Percentiles rank a stretch among this genome's conserved stretches.
Conservation (phyloP, 768 basidiomycete species). For the Amyloporia xantha region DNA sequence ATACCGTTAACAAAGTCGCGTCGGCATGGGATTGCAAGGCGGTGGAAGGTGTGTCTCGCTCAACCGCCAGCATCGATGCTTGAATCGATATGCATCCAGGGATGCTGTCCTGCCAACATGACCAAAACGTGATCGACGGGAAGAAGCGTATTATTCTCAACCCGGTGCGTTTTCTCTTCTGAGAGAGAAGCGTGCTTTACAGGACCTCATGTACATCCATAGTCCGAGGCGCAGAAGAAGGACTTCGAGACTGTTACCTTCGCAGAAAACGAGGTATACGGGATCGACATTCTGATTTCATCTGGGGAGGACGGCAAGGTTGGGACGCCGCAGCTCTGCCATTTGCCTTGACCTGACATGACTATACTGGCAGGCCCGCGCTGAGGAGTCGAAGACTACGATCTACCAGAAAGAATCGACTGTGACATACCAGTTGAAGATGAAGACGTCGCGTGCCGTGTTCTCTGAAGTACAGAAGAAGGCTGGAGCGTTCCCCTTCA, state of each 20-base stretch:
- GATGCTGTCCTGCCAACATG: slow-evolving; percentile 92
- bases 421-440: slow-evolving; percentile 92
- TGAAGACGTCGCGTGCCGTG: slow-evolving; percentile 94
- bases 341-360: neutral
- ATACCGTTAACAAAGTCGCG: slow-evolving; percentile 69
- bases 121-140: slow-evolving; percentile 91
- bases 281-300: slow-evolving; percentile 86
- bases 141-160: slow-evolving; percentile 94
- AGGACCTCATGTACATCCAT: too few relatives aligned
- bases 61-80: neutral
- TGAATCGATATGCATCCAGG: slow-evolving; percentile 37
- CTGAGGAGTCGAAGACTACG: slow-evolving; percentile 85
- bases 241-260: slow-evolving; percentile 84
- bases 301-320: slow-evolving; percentile 91
- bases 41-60: slow-evolving; percentile 68
- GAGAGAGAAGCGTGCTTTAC: neutral
- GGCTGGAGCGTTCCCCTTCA: slow-evolving; percentile 97
- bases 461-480: slow-evolving; percentile 98
- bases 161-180: slow-evolving; percentile 33
- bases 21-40: slow-evolving; percentile 80
- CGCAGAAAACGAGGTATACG: slow-evolving; percentile 92
- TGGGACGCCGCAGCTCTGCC: slow-evolving; percentile 12
- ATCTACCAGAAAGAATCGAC: slow-evolving; percentile 86
- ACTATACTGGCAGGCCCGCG: slow-evolving; percentile 56
- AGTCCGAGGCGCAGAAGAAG: slow-evolving; percentile 67